These are phyloP conservation scores for Simplicillium aogashimaense DNA, from an alignment of 2,329 filamentous ascomycete genomes.

Conservation along the genomic window DNA sequence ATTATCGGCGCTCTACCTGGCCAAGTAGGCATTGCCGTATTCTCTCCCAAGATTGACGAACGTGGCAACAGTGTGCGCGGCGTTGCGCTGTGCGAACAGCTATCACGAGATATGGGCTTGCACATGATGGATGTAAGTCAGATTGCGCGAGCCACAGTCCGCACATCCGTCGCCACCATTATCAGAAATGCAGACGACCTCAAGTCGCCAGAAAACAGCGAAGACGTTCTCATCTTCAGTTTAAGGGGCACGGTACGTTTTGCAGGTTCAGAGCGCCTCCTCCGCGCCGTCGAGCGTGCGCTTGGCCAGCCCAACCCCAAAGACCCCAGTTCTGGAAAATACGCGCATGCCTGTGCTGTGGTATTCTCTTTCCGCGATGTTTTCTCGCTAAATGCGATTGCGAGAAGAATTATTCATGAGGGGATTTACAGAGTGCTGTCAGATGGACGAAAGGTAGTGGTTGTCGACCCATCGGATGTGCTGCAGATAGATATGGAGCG, in stretches of 20 bases:
- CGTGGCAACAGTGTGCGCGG: constrained; percentile 22
- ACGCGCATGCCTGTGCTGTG: constrained; percentile 17
- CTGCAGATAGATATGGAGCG: constrained; percentile 11
- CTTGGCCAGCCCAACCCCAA: constrained; percentile 11
- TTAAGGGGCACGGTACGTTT: constrained; percentile 22
- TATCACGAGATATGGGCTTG: constrained; percentile 21
- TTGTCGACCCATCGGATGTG: constrained; percentile 18
- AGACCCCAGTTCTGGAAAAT: constrained; percentile 15
- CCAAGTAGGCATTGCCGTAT: constrained; percentile 20
- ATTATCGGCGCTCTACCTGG: constrained; percentile 21
- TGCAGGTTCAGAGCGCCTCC: constrained; percentile 21
- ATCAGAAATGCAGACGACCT: constrained; percentile 14
- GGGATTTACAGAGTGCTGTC: constrained; percentile 14
- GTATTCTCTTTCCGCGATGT: constrained; percentile 21
- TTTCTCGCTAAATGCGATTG: constrained; percentile 19
- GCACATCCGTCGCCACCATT: constrained; percentile 18
- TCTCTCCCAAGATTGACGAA: constrained; percentile 20
- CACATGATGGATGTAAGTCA: constrained; percentile 25
- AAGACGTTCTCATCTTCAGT: constrained; percentile 19
- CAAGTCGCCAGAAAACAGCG: constrained; percentile 14
- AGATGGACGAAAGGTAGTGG: constrained; percentile 16
- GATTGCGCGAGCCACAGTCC: constrained; percentile 17
- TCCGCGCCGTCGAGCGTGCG: constrained; percentile 18
- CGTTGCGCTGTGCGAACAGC: constrained; percentile 19
- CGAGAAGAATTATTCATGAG: constrained; percentile 17